These are phyloP conservation scores for Saksenaea vasiformis DNA, from an alignment of 371 early-diverging fungal species.

Conservation along the genomic window DNA sequence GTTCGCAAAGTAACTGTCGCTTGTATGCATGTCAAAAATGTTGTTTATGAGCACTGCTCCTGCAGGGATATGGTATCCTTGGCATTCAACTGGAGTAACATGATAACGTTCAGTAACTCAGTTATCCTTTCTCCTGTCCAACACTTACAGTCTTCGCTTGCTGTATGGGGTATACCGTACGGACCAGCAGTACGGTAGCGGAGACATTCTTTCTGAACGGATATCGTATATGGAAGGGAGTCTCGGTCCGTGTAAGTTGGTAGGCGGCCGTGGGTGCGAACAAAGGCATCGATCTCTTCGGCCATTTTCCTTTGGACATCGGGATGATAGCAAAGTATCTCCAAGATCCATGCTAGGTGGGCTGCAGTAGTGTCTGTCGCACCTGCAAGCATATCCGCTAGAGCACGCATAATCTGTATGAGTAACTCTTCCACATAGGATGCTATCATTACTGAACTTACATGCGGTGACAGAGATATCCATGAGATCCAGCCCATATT, in stretches of 20 bases:
- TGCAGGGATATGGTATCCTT: slow-evolving; percentile 15
- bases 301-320: slow-evolving; percentile 15
- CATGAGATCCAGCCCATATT: slow-evolving; percentile 17
- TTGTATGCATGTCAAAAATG: slow-evolving; percentile 9
- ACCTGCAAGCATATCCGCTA: slow-evolving; percentile 11
- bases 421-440: background rate
- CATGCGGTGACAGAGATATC: slow-evolving; percentile 17
- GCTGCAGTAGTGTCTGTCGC: slow-evolving; percentile 14
- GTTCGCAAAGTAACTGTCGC: slow-evolving; percentile 6
- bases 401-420: background rate
- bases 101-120: background rate
- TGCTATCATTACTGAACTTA: slow-evolving; percentile 1
- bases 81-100: slow-evolving; percentile 11
- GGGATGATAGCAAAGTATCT: slow-evolving; percentile 9
- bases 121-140: background rate
- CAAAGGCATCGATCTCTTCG: slow-evolving; percentile 11
- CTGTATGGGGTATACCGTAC: slow-evolving; percentile 28
- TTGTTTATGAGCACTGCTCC: slow-evolving; percentile 10
- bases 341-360: slow-evolving; percentile 14
- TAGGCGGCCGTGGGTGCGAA: slow-evolving; percentile 14
- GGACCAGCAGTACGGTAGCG: slow-evolving; percentile 27
- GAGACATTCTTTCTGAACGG: slow-evolving; percentile 30
- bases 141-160: slow-evolving; percentile 30
- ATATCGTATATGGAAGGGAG: slow-evolving; percentile 16
- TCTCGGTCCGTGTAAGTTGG: slow-evolving; percentile 18